Evolutionary conservation across 2,329 filamentous ascomycete species (phyloP), one percentile per base, ranked within the genome.

Genomic region (Nemania sp.): DNA sequence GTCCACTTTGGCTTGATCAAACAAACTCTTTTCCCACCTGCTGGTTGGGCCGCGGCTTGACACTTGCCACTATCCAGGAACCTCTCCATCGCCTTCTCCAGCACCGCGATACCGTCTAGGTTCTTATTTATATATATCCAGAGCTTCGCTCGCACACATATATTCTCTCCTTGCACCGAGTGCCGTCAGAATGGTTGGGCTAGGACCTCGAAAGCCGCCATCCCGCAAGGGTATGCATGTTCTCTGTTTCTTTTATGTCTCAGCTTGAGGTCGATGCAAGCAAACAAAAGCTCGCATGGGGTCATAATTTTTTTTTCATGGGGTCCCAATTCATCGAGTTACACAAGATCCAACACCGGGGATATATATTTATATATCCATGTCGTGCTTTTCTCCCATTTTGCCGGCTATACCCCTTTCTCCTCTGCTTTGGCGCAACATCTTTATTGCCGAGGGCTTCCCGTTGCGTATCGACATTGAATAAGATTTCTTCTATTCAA

Each of bases 151-250:
- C 42, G 17, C 72, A 73, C 67, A 68, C 66, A 73, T 68, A 67
- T 37, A 61, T 25, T 25, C 49, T 11, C 55, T 21, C 17, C 29
- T 18, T 35, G 29, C 52, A 37, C n/a, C 21, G 43, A 55, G 51
- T 63, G 58, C 69, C 52, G 65, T 65, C 74, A 80, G 75, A 72
- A 82, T 82, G 80, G 80, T 82, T 69, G 79, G 79, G 66, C 74
- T 82, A 64, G 80, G 80, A 74, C 79, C 80, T 69, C 78, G 79
- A 72, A 79, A 76, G 72, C 79, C 79, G 66, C 79, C 79, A 69
- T 79, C 78, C 69, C 77, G 80, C 68, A 91, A 90, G 84, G 90
- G 90, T 90, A 84, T 76, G 86, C 83, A 70, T 56, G 60, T 64
- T 60, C 58, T 49, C 6, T 40, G 43, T 37, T 54, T 51, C 60